These are phyloP conservation scores for Podospora australis DNA, from an alignment of 495 filamentous ascomycete genomes.

Conservation along the genomic window DNA sequence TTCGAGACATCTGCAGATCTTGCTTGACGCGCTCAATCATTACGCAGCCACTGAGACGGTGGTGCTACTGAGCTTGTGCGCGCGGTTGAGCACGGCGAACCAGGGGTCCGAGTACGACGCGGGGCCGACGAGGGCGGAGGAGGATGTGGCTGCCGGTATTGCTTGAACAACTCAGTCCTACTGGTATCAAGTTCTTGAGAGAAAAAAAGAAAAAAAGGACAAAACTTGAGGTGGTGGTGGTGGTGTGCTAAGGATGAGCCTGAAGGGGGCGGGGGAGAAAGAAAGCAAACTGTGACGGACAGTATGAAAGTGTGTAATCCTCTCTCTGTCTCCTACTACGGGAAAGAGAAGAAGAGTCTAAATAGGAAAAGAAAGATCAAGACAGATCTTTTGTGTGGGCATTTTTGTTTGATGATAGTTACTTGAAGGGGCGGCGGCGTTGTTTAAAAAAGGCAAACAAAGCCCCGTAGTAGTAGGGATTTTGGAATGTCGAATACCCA, in stretches of 20 bases:
- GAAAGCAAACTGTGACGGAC: too few relatives aligned
- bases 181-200: too few relatives aligned
- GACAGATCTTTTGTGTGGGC: too few relatives aligned
- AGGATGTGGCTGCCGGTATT: slow-evolving; percentile 18
- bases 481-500: slow-evolving; percentile 1
- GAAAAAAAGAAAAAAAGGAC: background rate
- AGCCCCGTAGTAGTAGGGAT: background rate
- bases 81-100: slow-evolving; percentile 65
- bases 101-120: slow-evolving; percentile 57
- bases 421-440: background rate
- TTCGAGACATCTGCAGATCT: slow-evolving; percentile 78
- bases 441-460: too few relatives aligned
- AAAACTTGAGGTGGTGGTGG: too few relatives aligned
- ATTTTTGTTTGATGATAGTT: background rate
- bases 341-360: too few relatives aligned
- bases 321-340: too few relatives aligned
- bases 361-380: too few relatives aligned
- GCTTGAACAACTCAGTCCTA: too few relatives aligned
- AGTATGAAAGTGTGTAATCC: too few relatives aligned
- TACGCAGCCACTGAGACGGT: slow-evolving; percentile 97
- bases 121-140: slow-evolving; percentile 40
- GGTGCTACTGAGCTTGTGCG: slow-evolving; percentile 79
- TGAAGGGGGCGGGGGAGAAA: too few relatives aligned
- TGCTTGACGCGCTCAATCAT: slow-evolving; percentile 91
- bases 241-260: too few relatives aligned